Conservation (phyloP, 495 filamentous ascomycete genomes). For the Clohesyomyces aquaticus region DNA sequence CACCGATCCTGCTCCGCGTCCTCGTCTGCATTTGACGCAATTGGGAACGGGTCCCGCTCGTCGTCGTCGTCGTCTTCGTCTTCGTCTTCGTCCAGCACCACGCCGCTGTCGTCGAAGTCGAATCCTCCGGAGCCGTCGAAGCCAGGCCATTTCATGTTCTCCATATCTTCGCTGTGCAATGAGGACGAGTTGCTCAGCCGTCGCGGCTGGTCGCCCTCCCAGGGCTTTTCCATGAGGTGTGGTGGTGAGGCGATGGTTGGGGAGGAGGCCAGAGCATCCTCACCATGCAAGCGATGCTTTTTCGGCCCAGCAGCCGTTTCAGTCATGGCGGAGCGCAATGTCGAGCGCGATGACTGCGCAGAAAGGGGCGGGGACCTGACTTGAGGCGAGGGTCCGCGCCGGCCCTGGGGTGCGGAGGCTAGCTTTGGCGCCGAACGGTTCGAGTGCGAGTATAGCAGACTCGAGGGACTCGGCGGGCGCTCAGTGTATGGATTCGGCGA, state of each 20-base stretch:
- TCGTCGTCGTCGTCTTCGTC: conserved; percentile 36
- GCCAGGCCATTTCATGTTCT: conserved; percentile 41
- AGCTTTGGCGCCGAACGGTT: conserved; percentile 30
- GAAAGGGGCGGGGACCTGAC: conserved; percentile 30
- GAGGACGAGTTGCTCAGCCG: conserved; percentile 37
- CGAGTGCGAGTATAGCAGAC: conserved; percentile 29
- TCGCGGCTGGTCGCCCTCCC: conserved; percentile 14
- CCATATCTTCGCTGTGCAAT: conserved; percentile 45
- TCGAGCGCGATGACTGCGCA: conserved; percentile 28
- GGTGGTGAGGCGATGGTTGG: conserved; percentile 28
- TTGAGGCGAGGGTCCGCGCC: conserved; percentile 21
- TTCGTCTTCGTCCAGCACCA: conserved; percentile 35
- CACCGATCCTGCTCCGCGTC: conserved; percentile 42
- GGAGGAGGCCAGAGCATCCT: conserved; percentile 37
- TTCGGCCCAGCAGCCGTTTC: conserved; percentile 15
- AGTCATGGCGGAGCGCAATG: conserved; percentile 30
- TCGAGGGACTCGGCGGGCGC: conserved; percentile 34
- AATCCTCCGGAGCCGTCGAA: conserved; percentile 29
- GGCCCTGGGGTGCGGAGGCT: conserved; percentile 23
- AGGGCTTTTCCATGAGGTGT: conserved; percentile 10
- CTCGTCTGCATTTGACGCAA: conserved; percentile 26
- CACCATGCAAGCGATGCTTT: conserved; percentile 2
- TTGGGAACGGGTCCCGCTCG: conserved; percentile 28
- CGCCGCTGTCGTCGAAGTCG: conserved; percentile 37
- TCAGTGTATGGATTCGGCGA: conserved; percentile 31